phyloP scores from a whole-genome alignment of 2,329 filamentous ascomycete species.

The Xylariaceae sp. region DNA sequence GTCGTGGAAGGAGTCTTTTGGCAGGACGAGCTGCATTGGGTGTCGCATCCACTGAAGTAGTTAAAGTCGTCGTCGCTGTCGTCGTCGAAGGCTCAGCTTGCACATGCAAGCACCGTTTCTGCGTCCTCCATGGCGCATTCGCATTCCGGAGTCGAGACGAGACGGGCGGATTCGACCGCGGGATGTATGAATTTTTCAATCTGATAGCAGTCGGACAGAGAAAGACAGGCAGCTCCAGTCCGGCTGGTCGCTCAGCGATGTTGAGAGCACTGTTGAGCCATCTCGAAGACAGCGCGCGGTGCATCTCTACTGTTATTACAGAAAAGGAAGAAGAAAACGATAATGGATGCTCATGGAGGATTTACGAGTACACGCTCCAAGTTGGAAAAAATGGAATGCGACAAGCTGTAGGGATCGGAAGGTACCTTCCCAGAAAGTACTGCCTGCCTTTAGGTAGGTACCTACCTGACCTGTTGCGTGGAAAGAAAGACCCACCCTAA shows the following conservation, averaged over 20 bases:
- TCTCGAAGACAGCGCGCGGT: conserved; percentile 39
- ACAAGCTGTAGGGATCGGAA: neutral
- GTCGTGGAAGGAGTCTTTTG: conserved; percentile 42
- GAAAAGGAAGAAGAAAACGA: neutral
- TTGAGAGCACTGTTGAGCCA: conserved; percentile 41
- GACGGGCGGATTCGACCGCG: conserved; percentile 13
- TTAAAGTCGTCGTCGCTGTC: neutral
- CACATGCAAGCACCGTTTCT: conserved; percentile 29
- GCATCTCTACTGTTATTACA: conserved; percentile 34
- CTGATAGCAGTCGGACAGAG: conserved; percentile 41
- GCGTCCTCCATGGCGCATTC: conserved; percentile 23
- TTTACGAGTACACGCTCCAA: neutral
- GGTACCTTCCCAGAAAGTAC: too few relatives aligned
- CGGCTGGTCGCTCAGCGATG: conserved; percentile 36
- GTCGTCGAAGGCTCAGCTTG: conserved; percentile 20
- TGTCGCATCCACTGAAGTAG: conserved; percentile 4
- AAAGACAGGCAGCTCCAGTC: conserved; percentile 42
- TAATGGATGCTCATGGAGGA: neutral
- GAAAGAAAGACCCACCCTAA: too few relatives aligned
- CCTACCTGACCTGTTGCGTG: too few relatives aligned
- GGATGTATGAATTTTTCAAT: neutral
- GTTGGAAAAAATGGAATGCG: neutral
- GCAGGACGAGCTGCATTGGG: conserved; percentile 4
- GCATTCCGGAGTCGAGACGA: conserved; percentile 12
- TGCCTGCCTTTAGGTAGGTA: too few relatives aligned